phyloP scores from a whole-genome alignment of 169 alveolate species.

The Plasmodium knowlesi region DNA sequence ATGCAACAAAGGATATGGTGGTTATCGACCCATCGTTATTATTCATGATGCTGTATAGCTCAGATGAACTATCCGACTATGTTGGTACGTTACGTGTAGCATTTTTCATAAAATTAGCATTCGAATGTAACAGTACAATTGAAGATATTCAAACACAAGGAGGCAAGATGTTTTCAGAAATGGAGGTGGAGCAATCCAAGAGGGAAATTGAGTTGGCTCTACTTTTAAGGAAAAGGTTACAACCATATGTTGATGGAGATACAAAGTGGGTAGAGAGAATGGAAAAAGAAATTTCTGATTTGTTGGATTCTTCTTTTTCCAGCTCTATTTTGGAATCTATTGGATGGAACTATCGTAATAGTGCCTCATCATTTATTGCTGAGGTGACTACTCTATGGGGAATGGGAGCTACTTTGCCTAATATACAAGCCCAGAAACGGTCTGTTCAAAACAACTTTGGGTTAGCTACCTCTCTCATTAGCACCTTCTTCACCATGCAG shows the following conservation, averaged over 20 bases:
- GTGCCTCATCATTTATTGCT: constrained; percentile 78
- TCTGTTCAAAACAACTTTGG: constrained; percentile 47
- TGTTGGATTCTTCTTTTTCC: constrained; percentile 75
- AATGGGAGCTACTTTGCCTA: constrained; percentile 80
- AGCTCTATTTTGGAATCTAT: constrained; percentile 82
- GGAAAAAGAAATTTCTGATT: constrained; percentile 38
- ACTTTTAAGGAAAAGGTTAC: constrained; percentile 72
- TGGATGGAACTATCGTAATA: constrained; percentile 85
- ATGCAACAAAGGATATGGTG: constrained; percentile 73
- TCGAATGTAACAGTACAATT: not conserved
- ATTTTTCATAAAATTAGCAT: constrained; percentile 27
- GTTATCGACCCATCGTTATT: constrained; percentile 76
- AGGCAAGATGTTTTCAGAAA: constrained; percentile 10
- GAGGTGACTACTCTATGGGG: constrained; percentile 85
- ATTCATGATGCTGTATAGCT: constrained; percentile 83
- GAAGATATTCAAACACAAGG: constrained; percentile 25
- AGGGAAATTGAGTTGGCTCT: constrained; percentile 81
- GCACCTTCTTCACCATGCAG: constrained; percentile 38
- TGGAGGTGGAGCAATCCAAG: constrained; percentile 78
- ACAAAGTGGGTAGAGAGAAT: constrained; percentile 38
- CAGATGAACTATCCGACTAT: constrained; percentile 80
- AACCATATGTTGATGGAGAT: constrained; percentile 62
- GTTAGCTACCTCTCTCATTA: constrained; percentile 15
- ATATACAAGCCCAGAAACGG: constrained; percentile 80
- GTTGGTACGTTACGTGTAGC: constrained; percentile 81